Evolutionary conservation across 2,329 filamentous ascomycete species (phyloP).

Genomic region (Exophiala sideris): DNA sequence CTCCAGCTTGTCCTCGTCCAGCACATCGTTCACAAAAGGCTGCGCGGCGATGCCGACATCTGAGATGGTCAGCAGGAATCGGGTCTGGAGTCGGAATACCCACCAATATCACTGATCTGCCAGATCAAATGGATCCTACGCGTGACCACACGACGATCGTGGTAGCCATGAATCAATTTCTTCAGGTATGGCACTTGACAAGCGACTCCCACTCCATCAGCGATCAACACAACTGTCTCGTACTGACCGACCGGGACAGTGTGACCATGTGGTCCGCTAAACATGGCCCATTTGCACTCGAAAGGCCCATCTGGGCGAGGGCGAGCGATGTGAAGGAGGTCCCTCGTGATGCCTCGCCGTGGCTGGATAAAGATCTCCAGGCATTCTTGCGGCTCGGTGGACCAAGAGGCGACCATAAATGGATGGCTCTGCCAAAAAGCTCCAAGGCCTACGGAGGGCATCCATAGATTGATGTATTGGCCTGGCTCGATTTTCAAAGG

Average conservation of each 20-base stretch:
- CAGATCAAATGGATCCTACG: conserved; percentile 35
- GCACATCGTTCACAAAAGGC: not conserved
- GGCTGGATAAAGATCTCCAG: conserved; percentile 35
- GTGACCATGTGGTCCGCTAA: conserved; percentile 34
- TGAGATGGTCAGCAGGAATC: not conserved
- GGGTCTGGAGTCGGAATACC: conserved; percentile 17
- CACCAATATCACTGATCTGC: conserved; percentile 30
- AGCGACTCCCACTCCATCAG: conserved; percentile 34
- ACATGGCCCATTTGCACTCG: conserved; percentile 19
- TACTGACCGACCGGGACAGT: conserved; percentile 31
- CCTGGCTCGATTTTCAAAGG: conserved; percentile 18
- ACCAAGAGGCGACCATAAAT: conserved; percentile 32
- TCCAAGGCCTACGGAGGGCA: conserved; percentile 19
- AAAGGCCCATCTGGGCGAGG: conserved; percentile 18
- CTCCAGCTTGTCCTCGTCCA: not conserved
- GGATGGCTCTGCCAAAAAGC: conserved; percentile 27
- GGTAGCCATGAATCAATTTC: conserved; percentile 38
- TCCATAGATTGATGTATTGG: conserved; percentile 23
- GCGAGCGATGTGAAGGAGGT: conserved; percentile 24
- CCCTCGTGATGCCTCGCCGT: conserved; percentile 29
- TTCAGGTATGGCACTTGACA: conserved; percentile 35
- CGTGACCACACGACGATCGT: conserved; percentile 30
- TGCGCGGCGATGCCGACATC: conserved; percentile 1
- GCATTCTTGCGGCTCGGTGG: conserved; percentile 22
- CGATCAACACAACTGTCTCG: conserved; percentile 35